Percentiles rank a stretch among this genome's conserved stretches.
Evolutionary conservation across 2,329 filamentous ascomycete genomes (phyloP).

Genomic region (Tolypocladium ophioglossoides): DNA sequence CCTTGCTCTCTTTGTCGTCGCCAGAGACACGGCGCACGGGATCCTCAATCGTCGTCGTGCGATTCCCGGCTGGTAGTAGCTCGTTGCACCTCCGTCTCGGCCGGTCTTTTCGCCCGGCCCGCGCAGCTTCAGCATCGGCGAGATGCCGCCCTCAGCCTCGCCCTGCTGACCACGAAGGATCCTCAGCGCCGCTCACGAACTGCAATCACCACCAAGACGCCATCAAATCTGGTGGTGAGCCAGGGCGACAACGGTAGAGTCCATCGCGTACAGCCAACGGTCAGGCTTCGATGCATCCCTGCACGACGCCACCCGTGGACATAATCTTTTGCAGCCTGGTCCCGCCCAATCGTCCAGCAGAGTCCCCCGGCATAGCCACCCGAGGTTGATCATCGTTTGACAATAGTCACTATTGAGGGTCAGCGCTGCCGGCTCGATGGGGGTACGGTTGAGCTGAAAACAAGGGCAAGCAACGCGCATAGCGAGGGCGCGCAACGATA

Average conservation of each 20-base stretch:
- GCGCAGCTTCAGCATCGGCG: background rate
- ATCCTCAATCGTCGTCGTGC: conserved; percentile 2
- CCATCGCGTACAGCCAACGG: background rate
- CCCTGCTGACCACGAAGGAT: background rate
- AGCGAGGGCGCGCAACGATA: background rate
- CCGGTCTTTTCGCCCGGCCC: background rate
- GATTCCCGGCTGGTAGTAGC: background rate
- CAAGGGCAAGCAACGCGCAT: background rate
- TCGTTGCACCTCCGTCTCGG: background rate
- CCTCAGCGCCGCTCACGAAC: background rate
- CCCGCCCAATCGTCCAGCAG: conserved; percentile 4
- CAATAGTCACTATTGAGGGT: conserved; percentile 36
- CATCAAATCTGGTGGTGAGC: background rate
- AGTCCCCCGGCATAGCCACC: background rate
- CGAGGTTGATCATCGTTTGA: conserved; percentile 48
- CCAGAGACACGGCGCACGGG: conserved; percentile 3
- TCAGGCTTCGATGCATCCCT: conserved; percentile 1
- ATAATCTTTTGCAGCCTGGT: background rate
- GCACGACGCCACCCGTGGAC: conserved; percentile 1
- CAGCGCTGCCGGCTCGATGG: conserved; percentile 3
- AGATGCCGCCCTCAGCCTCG: background rate
- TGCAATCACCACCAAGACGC: background rate
- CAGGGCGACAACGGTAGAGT: background rate
- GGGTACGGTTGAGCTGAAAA: conserved; percentile 2
- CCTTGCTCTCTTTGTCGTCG: background rate